Evolutionary conservation across 306 rosid genomes (phyloP).

Genomic region (Albizia julibrissin): DNA sequence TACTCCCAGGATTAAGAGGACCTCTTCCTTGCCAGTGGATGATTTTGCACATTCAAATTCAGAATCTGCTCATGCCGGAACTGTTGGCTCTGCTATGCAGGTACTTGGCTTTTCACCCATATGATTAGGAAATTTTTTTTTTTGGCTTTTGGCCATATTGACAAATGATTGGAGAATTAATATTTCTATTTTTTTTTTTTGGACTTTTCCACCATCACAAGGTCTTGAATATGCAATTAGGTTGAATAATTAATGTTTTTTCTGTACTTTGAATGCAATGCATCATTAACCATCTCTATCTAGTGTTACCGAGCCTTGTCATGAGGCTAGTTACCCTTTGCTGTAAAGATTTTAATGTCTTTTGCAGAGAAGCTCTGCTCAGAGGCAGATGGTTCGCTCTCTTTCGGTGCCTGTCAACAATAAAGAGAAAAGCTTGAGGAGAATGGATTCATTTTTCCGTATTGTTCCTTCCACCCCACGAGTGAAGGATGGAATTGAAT

Average conservation of each 20-base stretch:
- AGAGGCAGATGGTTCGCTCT: constrained; percentile 73
- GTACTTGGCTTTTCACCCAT: constrained; percentile 38
- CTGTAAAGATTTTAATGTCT: constrained; percentile 19
- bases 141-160: not conserved
- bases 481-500: constrained; percentile 58
- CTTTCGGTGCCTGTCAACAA: constrained; percentile 82
- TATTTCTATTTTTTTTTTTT: constrained; percentile 3
- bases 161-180: constrained; percentile 6
- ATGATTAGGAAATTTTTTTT: not conserved
- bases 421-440: constrained; percentile 67
- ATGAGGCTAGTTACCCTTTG: not conserved
- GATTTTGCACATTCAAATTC: constrained; percentile 55
- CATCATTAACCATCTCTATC: constrained; percentile 16
- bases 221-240: not conserved
- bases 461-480: constrained; percentile 89
- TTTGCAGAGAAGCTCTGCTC: constrained; percentile 67
- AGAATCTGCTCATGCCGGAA: constrained; percentile 77
- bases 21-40: constrained; percentile 83
- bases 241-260: not conserved
- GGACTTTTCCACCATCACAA: not conserved
- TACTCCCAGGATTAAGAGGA: constrained; percentile 86
- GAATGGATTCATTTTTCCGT: constrained; percentile 88
- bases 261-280: not conserved
- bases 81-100: constrained; percentile 49
- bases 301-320: constrained; percentile 20